These are phyloP conservation scores for Casuarina cunninghamiana DNA, from an alignment of 306 rosid genomes.

Conservation along the genomic window DNA sequence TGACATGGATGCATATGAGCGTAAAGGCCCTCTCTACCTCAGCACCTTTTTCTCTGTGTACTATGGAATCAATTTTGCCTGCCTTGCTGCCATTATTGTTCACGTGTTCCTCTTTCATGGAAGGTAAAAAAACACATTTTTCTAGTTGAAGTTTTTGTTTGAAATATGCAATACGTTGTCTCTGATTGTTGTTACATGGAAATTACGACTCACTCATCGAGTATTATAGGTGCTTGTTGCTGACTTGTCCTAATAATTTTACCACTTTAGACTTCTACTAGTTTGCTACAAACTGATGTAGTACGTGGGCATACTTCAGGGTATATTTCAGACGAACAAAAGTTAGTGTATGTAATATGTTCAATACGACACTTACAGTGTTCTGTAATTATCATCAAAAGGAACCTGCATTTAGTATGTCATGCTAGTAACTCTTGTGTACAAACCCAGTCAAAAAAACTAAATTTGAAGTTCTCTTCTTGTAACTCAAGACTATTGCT, in stretches of 20 bases:
- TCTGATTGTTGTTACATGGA: background rate
- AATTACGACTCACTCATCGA: background rate
- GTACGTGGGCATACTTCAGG: too few relatives aligned
- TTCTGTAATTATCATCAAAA: background rate
- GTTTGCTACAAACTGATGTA: too few relatives aligned
- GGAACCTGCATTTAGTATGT: background rate
- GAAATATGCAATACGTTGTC: background rate
- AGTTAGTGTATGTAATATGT: background rate
- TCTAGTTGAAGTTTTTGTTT: background rate
- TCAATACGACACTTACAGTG: background rate
- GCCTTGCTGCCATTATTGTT: conserved; percentile 72
- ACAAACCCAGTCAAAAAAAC: background rate
- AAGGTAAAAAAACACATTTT: conserved; percentile 41
- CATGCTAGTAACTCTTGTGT: background rate
- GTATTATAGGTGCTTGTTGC: too few relatives aligned
- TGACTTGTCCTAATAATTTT: too few relatives aligned
- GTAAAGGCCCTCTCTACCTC: conserved; percentile 62
- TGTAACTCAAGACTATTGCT: background rate
- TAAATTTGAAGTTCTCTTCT: background rate
- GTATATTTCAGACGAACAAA: background rate
- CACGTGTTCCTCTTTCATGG: conserved; percentile 80
- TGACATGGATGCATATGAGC: conserved; percentile 55
- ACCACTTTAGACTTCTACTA: too few relatives aligned
- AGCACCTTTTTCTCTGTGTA: conserved; percentile 63
- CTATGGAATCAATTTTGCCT: conserved; percentile 72